Evolutionary conservation across 2,329 filamentous ascomycete species (phyloP), one percentile per base, ranked within the genome.

Genomic region (Fusarium floridanum): DNA sequence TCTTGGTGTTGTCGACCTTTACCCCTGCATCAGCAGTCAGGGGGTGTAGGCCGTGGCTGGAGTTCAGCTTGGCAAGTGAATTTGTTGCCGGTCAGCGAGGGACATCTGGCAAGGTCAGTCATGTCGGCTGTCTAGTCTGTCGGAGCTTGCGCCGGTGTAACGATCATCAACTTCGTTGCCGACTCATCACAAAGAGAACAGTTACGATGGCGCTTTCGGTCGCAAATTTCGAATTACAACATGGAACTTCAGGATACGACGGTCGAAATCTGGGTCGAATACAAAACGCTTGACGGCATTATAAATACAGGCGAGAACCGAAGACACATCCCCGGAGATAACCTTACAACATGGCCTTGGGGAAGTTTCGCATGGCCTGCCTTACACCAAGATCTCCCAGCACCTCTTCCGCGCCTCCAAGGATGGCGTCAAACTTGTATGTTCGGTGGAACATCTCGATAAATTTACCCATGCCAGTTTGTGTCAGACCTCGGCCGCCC

Each of bases 361-460:
- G 95, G 87, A 97, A 95, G 75, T 90, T 89, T 83, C 92, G 94
- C 87, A 97, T 91, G 24, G 94, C 95, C 84, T 97, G 94, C 74
- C 94, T 88, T 1, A 97, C 94, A 10, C 94, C 94, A 64, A 97
- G 82, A 83, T 97, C 95, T 6, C 89, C 93, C 68, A 97, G 81
- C 69, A 97, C 91, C 85, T 97, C 94, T 83, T 97, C 94, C 1
- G 94, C 93, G 12, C 94, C 94, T 67, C 94, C 94, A 29, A 96
- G 83, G 67, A 94, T 93, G 24, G 92, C 88, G 81, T 94, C 92
- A 66, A 94, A 97, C 85, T 97, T 97, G 84, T 95, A 94, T 2
- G 92, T 94, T 56, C 94, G 88, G 82, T 96, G 90, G 85, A 97
- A 97, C 88, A 94, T 93, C 85, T 97, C 94, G 71, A 97, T 91